phyloP scores from a whole-genome alignment of 2,329 filamentous ascomycete genomes.

The Talaromyces sp. region DNA sequence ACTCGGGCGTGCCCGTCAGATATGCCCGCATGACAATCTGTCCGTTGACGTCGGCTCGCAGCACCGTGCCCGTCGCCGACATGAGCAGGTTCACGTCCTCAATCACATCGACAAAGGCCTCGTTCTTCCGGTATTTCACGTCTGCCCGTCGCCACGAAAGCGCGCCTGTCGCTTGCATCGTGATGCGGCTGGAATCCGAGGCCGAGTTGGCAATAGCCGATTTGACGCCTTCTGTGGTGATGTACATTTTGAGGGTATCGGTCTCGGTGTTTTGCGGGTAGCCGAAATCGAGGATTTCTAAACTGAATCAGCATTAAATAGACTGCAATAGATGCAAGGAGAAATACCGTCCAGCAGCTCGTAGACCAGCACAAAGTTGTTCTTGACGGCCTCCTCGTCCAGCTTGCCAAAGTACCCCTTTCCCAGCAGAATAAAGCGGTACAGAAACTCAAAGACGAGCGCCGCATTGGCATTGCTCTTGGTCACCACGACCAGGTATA shows the following conservation, averaged over 20 bases:
- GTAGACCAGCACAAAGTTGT: slow-evolving; percentile 98
- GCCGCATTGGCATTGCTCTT: slow-evolving; percentile 99
- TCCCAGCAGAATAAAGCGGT: slow-evolving; percentile 82
- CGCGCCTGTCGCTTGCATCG: slow-evolving; percentile 97
- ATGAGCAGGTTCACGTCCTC: slow-evolving; percentile 98
- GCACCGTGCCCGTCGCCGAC: slow-evolving; percentile 92
- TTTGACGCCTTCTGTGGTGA: slow-evolving; percentile 97
- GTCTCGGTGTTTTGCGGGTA: slow-evolving; percentile 99
- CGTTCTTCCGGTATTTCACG: slow-evolving; percentile 99
- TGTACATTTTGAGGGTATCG: slow-evolving; percentile 99
- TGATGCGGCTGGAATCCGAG: slow-evolving; percentile 95
- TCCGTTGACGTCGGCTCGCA: slow-evolving; percentile 92
- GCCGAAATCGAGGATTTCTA: slow-evolving; percentile 97
- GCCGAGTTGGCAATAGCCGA: slow-evolving; percentile 61
- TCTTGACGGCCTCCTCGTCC: slow-evolving; percentile 98
- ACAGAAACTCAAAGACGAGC: slow-evolving; percentile 95
- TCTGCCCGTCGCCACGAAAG: slow-evolving; percentile 95
- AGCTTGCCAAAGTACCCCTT: slow-evolving; percentile 98
- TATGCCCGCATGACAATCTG: slow-evolving; percentile 99
- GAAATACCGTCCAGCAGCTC: slow-evolving; percentile 81
- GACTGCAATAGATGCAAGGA: background rate
- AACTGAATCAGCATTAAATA: background rate
- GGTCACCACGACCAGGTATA: slow-evolving; percentile 93
- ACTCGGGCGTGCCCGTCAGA: slow-evolving; percentile 91
- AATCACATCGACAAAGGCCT: slow-evolving; percentile 98